These are phyloP conservation scores for Hanseniaspora occidentalis DNA, from an alignment of 805 yeast species.

Conservation along the genomic window DNA sequence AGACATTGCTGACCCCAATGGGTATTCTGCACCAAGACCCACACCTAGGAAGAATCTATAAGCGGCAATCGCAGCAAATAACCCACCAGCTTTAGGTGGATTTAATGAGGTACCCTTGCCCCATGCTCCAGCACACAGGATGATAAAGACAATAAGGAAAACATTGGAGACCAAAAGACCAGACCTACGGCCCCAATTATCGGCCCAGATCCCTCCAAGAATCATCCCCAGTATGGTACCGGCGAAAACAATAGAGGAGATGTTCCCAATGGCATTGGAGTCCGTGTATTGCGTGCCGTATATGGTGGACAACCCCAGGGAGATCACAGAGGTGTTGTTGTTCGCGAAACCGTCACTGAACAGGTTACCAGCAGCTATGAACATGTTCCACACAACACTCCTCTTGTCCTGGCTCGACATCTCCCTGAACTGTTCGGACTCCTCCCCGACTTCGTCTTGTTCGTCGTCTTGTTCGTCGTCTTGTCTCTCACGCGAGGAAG, in stretches of 20 bases:
- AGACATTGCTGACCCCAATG: constrained; percentile 77
- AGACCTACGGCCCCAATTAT: constrained; percentile 62
- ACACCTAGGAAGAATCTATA: constrained; percentile 81
- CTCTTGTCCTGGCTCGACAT: not conserved
- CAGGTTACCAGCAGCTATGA: constrained; percentile 28
- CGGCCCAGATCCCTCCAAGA: constrained; percentile 67
- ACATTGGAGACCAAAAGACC: constrained; percentile 74
- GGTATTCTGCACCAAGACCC: constrained; percentile 92
- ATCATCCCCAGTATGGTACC: constrained; percentile 88
- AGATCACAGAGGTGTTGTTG: constrained; percentile 67
- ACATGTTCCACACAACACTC: not conserved
- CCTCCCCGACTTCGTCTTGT: not conserved
- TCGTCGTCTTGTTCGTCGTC: too few relatives aligned
- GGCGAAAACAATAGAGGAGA: constrained; percentile 77
- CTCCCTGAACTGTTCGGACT: not conserved
- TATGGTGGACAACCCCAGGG: constrained; percentile 52
- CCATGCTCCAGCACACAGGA: constrained; percentile 79
- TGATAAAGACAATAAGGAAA: constrained; percentile 63
- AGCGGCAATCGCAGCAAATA: constrained; percentile 72
- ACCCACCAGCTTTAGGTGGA: constrained; percentile 52
- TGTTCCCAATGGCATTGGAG: constrained; percentile 64
- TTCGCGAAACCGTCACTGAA: constrained; percentile 90
- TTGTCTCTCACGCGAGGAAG: too few relatives aligned
- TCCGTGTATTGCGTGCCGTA: constrained; percentile 51
- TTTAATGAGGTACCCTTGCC: constrained; percentile 38